These are phyloP conservation scores for Gentiana dahurica DNA, from an alignment of 257 asterid genomes.

Conservation along the genomic window DNA sequence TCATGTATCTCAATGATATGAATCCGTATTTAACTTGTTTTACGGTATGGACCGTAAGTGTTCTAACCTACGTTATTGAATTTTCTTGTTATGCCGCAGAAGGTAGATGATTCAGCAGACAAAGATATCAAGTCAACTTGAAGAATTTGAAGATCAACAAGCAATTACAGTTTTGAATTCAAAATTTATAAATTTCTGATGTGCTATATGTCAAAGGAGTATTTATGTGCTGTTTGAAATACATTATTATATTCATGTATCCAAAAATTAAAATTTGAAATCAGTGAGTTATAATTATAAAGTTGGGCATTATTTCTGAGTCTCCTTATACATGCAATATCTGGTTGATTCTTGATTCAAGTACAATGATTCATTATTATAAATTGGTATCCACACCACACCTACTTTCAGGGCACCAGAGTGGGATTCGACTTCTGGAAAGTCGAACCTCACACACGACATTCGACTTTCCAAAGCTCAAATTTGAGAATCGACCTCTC, in stretches of 20 bases:
- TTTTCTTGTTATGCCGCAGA: constrained; percentile 24
- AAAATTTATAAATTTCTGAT: not conserved
- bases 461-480: too few relatives aligned
- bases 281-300: too few relatives aligned
- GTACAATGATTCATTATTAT: too few relatives aligned
- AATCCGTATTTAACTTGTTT: not conserved
- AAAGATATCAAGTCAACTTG: constrained; percentile 26
- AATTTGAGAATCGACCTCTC: too few relatives aligned
- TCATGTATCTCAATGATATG: too few relatives aligned
- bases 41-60: not conserved
- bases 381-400: too few relatives aligned
- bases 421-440: too few relatives aligned
- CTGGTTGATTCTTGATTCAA: too few relatives aligned
- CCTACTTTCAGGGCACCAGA: too few relatives aligned
- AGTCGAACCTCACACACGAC: too few relatives aligned
- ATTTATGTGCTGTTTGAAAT: constrained; percentile 4
- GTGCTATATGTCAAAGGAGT: constrained; percentile 5
- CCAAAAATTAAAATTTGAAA: not conserved
- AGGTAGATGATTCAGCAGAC: constrained; percentile 16
- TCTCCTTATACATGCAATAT: not conserved
- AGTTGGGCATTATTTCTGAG: not conserved
- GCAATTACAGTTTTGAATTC: too few relatives aligned
- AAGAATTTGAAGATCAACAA: constrained; percentile 1
- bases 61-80: not conserved
- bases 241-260: not conserved